Conservation (phyloP, 2,329 filamentous ascomycete genomes). For the Lizonia empirigonia region DNA sequence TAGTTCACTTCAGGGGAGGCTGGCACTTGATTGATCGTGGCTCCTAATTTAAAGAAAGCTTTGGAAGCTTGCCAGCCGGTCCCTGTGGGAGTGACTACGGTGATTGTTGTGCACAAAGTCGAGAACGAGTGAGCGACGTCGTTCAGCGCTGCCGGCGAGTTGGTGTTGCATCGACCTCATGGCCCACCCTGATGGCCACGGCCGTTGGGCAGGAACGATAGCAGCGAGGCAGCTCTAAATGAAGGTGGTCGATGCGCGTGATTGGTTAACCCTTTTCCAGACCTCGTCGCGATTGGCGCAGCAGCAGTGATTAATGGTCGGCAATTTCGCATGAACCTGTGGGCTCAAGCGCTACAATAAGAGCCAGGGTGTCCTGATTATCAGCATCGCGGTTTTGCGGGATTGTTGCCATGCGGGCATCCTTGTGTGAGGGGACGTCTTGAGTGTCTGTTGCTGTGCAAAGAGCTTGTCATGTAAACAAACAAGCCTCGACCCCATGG, state of each 20-base stretch:
- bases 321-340: slow-evolving; percentile 17
- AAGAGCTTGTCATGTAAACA: slow-evolving; percentile 5
- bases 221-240: slow-evolving; percentile 1
- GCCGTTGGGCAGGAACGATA: slow-evolving; percentile 17
- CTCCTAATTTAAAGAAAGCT: neutral
- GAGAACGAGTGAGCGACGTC: neutral
- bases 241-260: slow-evolving; percentile 6
- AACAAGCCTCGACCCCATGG: neutral
- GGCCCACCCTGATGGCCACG: slow-evolving; percentile 5
- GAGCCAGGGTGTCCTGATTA: slow-evolving; percentile 15
- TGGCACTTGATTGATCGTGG: neutral
- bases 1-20: too few species aligned
- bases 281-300: slow-evolving; percentile 11
- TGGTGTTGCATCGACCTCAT: neutral
- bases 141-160: neutral
- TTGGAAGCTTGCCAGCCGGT: neutral
- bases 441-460: slow-evolving; percentile 4
- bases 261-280: slow-evolving; percentile 3
- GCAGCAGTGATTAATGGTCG: slow-evolving; percentile 9
- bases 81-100: neutral
- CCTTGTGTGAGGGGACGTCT: slow-evolving; percentile 3
- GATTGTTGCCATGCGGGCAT: neutral
- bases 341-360: slow-evolving; percentile 18
- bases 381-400: neutral
- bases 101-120: neutral